phyloP scores from a whole-genome alignment of 345 rosid genomes.

The Acer yangbiense region DNA sequence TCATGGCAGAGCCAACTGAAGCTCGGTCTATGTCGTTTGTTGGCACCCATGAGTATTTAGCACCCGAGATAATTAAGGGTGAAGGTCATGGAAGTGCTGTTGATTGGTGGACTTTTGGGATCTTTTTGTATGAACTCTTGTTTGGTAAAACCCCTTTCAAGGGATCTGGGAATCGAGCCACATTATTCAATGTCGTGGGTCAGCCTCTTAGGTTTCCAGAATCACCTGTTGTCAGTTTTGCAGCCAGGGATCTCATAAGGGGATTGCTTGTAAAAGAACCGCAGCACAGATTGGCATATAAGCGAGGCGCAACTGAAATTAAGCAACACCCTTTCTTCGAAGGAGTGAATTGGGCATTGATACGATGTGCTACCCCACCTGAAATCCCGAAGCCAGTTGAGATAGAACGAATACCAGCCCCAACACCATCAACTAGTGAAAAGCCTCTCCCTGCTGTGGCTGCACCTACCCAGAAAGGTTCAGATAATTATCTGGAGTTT shows the following conservation, averaged over 20 bases:
- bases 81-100: conserved; percentile 99
- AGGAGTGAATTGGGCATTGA: conserved; percentile 93
- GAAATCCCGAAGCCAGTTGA: conserved; percentile 84
- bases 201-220: conserved; percentile 92
- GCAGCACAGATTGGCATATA: conserved; percentile 76
- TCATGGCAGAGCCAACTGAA: conserved; percentile 87
- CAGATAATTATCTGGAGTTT: conserved; percentile 83
- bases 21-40: conserved; percentile 96
- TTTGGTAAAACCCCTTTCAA: conserved; percentile 93
- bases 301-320: conserved; percentile 91
- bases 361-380: conserved; percentile 86
- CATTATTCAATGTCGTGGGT: conserved; percentile 85
- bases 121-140: conserved; percentile 79
- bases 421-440: conserved; percentile 50
- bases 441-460: conserved; percentile 39
- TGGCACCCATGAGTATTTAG: conserved; percentile 90
- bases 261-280: conserved; percentile 89
- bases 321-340: conserved; percentile 94
- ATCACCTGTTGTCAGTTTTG: conserved; percentile 74
- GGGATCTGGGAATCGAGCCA: conserved; percentile 87
- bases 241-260: conserved; percentile 78
- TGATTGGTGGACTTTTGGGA: conserved; percentile 98
- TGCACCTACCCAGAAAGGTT: conserved; percentile 53
- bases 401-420: conserved; percentile 48
- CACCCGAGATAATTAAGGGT: conserved; percentile 89